phyloP scores from a whole-genome alignment of 2,329 filamentous ascomycete genomes.

The Clonostachys sp. region DNA sequence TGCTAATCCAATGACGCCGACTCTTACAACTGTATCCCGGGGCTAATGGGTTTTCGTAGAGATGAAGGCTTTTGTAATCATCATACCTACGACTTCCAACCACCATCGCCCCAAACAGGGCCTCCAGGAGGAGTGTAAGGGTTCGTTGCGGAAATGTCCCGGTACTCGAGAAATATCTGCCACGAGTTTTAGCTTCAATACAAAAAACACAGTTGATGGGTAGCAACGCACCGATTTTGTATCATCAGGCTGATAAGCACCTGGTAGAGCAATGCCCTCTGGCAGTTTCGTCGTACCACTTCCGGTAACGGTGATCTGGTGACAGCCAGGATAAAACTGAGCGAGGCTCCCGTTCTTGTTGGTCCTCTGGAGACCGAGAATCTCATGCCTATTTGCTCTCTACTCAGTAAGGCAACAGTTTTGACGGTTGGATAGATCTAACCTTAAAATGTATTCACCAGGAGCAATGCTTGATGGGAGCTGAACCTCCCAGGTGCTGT shows the following conservation, averaged over 20 bases:
- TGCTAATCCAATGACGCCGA: no score
- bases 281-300: slow-evolving; percentile 20
- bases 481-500: slow-evolving; percentile 16
- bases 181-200: neutral
- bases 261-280: slow-evolving; percentile 14
- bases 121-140: slow-evolving; percentile 14
- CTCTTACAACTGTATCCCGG: no score
- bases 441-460: slow-evolving; percentile 33
- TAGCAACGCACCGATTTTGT: slow-evolving; percentile 4
- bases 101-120: slow-evolving; percentile 9
- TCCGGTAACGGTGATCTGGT: slow-evolving; percentile 36
- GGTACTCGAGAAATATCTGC: slow-evolving; percentile 14
- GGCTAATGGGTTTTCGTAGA: no score
- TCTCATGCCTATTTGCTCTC: slow-evolving; percentile 28
- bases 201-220: neutral
- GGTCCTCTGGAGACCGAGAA: slow-evolving; percentile 37
- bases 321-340: slow-evolving; percentile 42
- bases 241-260: slow-evolving; percentile 12
- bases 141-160: slow-evolving; percentile 10
- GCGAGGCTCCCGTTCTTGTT: slow-evolving; percentile 33
- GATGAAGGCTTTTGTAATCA: no score
- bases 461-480: slow-evolving; percentile 21
- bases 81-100: slow-evolving; percentile 4
- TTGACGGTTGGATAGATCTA: no score
- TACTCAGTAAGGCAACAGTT: no score